Evolutionary conservation across 2,329 filamentous ascomycete species (phyloP), one percentile per base, ranked within the genome.

Genomic region (Neonectria magnoliae): DNA sequence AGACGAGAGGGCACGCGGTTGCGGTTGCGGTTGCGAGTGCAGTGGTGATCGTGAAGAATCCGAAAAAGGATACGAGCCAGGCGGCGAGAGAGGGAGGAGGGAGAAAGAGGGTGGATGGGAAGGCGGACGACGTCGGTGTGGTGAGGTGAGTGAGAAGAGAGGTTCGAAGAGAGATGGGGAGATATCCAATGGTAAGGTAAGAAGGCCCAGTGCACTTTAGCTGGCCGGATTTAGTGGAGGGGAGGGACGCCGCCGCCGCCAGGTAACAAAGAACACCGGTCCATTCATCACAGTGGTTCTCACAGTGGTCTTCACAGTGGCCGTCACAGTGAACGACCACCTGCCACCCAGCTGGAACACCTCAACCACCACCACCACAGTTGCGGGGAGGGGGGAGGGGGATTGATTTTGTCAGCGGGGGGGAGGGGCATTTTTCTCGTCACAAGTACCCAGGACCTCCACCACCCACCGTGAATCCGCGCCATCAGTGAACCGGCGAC

Each of bases 111-210:
- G 63, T 59, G 62, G 56, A 56, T 54, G 68, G 65, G 60, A 64
- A 71, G 68, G 73, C 69, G 68, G 67, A 65, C 68, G 73, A 72
- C 69, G 69, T 70, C 65, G 72, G 69, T 72, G 69, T 69, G 62
- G 71, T 73, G 67, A 70, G 65, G 70, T 68, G 69, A 68, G 67
- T 68, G 69, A 68, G 67, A 70, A 66, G 69, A 64, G 68, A 65
- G 65, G 65, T 62, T 63, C 59, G 64, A 71, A 69, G 64, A 64
- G 68, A 62, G 68, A 55, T 52, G 53, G 44, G 65, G 52, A 59
- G 55, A 62, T 52, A 60, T 66, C 56, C 67, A 60, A 42, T 62
- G 60, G 64, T 64, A 67, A 67, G 71, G 62, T 51, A 64, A 25
- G 25, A 25, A 25, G 31, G 53, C 56, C 58, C 44, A 42, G 56